Evolutionary conservation across 1,284 basidiomycete genomes (phyloP).

Genomic region (Cystobasidiaceae sp.): DNA sequence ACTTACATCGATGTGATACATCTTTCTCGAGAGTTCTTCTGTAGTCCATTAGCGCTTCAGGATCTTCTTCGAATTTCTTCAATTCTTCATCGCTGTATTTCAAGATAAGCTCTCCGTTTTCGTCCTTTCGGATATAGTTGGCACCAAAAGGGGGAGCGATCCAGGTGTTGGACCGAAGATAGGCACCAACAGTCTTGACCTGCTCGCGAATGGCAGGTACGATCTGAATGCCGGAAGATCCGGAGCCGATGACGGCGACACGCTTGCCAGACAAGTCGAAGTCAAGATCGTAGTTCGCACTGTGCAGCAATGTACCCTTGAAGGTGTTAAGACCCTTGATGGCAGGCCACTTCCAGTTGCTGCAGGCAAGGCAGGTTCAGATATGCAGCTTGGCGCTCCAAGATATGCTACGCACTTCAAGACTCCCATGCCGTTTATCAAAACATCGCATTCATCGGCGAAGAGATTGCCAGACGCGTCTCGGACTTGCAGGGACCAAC

Average conservation of each 20-base stretch:
- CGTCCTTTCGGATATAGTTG: conserved; percentile 36
- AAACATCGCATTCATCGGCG: conserved; percentile 42
- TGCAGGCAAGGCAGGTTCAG: background rate
- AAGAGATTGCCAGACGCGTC: conserved; percentile 26
- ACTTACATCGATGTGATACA: too few relatives aligned
- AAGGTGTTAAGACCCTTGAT: conserved; percentile 56
- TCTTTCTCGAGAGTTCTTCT: conserved; percentile 37
- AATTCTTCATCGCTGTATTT: conserved; percentile 49
- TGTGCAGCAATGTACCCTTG: conserved; percentile 55
- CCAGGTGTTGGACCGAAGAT: conserved; percentile 60
- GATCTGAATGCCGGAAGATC: conserved; percentile 60
- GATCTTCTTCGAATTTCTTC: conserved; percentile 30
- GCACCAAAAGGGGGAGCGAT: conserved; percentile 54
- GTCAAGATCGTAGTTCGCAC: conserved; percentile 56
- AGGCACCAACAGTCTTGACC: conserved; percentile 55
- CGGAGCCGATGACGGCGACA: conserved; percentile 59
- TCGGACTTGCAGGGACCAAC: conserved; percentile 40
- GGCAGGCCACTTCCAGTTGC: conserved; percentile 57
- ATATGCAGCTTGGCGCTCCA: background rate
- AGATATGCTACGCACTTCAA: background rate
- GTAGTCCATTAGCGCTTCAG: conserved; percentile 39
- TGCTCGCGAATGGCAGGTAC: conserved; percentile 57
- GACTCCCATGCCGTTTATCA: conserved; percentile 41
- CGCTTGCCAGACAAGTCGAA: conserved; percentile 56
- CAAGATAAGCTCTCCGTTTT: background rate